A percentile compares a stretch with the other conserved stretches of the same genome.
These are phyloP conservation scores for Aureobasidium sp. DNA, from an alignment of 2,329 filamentous ascomycete genomes.

Conservation along the genomic window DNA sequence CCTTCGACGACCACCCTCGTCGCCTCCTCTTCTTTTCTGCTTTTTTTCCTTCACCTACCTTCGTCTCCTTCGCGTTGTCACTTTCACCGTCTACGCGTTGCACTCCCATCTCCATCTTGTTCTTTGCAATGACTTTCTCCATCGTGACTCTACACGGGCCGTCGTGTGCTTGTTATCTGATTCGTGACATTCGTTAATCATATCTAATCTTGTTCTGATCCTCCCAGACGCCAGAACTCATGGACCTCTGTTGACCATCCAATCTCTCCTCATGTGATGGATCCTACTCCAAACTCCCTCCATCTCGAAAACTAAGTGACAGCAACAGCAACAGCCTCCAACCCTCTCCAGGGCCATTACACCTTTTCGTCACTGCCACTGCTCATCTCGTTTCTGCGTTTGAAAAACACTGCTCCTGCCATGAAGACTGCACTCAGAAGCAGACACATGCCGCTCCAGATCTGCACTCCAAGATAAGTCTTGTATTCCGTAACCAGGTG, in stretches of 20 bases:
- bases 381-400: not conserved
- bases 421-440: conserved; percentile 36
- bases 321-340: not conserved
- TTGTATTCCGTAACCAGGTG: conserved; percentile 35
- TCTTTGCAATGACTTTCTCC: not conserved
- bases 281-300: not conserved
- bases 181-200: not conserved
- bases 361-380: not conserved
- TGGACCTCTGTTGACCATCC: not conserved
- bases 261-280: not conserved
- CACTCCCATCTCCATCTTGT: no score
- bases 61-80: not conserved
- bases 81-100: no score
- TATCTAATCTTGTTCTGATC: not conserved
- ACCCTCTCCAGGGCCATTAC: not conserved
- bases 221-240: not conserved
- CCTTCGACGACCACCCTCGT: not conserved
- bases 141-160: not conserved
- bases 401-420: conserved; percentile 21
- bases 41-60: not conserved
- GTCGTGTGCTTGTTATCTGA: not conserved
- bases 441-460: conserved; percentile 39
- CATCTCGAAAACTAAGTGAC: not conserved
- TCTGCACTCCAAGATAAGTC: conserved; percentile 38
- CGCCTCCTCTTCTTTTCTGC: not conserved